Evolutionary conservation across 257 asterid genomes (phyloP).

Genomic region (Salvia rosmarinus): DNA sequence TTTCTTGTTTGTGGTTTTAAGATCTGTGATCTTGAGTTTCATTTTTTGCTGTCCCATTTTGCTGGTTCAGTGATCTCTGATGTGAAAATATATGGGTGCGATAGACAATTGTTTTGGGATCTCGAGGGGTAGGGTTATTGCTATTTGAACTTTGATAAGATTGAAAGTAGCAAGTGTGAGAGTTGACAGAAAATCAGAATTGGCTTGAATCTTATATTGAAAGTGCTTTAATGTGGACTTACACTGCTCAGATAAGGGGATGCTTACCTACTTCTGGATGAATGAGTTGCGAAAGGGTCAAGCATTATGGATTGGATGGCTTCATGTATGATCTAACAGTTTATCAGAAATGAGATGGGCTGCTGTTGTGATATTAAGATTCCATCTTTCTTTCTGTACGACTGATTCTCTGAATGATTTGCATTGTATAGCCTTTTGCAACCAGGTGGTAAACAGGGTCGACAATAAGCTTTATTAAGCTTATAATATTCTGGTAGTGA

Average conservation of each 20-base stretch:
- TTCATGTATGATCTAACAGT: not conserved
- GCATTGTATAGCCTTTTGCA: constrained; percentile 16
- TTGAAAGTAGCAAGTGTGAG: constrained; percentile 12
- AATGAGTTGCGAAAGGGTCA: not conserved
- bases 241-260: not conserved
- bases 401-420: not conserved
- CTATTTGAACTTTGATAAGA: constrained; percentile 1
- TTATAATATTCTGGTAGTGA: not conserved
- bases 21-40: constrained; percentile 33
- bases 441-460: not conserved
- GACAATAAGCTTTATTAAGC: not conserved
- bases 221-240: constrained; percentile 18
- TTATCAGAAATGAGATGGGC: not conserved
- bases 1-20: constrained; percentile 16
- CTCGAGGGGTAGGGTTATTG: not conserved
- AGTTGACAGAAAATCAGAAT: constrained; percentile 15
- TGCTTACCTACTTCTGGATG: constrained; percentile 1
- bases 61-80: constrained; percentile 27
- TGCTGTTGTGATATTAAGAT: constrained; percentile 26
- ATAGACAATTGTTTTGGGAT: not conserved
- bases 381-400: not conserved
- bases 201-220: constrained; percentile 6
- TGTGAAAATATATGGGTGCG: not conserved
- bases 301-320: constrained; percentile 13
- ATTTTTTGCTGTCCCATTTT: constrained; percentile 23